Evolutionary conservation across 768 basidiomycete species (phyloP).

Genomic region (Lentinus tigrinus): DNA sequence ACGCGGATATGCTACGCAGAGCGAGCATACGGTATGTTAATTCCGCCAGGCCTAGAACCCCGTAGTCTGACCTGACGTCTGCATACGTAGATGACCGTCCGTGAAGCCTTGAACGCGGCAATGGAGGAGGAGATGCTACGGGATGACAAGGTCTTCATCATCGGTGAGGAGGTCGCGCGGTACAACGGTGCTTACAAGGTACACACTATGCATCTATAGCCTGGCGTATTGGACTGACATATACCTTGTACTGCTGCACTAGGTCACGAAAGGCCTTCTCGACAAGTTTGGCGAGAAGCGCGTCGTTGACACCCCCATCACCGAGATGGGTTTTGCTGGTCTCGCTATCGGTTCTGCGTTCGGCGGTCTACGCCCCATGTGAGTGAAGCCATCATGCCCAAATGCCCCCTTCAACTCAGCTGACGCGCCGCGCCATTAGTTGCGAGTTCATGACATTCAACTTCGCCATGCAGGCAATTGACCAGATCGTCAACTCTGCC

Average conservation of each 20-base stretch:
- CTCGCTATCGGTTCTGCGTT: conserved; percentile 93
- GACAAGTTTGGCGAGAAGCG: conserved; percentile 99
- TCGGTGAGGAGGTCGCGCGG: conserved; percentile 97
- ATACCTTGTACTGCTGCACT: background rate
- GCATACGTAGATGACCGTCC: conserved; percentile 83
- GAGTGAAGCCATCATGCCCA: conserved; percentile 25
- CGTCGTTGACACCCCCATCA: conserved; percentile 95
- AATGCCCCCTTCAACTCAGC: background rate
- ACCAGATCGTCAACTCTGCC: conserved; percentile 99
- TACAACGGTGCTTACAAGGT: conserved; percentile 99
- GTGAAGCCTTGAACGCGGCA: conserved; percentile 94
- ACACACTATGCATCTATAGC: conserved; percentile 9
- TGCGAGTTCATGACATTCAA: conserved; percentile 99
- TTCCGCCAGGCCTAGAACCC: background rate
- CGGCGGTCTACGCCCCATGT: conserved; percentile 93
- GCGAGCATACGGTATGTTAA: conserved; percentile 46
- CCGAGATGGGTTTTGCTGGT: conserved; percentile 99
- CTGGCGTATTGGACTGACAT: background rate
- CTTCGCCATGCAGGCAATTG: conserved; percentile 99
- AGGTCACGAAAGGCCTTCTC: conserved; percentile 97
- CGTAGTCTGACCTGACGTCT: conserved; percentile 21
- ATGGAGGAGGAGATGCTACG: conserved; percentile 99
- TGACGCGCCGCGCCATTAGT: conserved; percentile 37
- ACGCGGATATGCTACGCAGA: conserved; percentile 67
- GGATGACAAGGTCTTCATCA: conserved; percentile 90